phyloP scores from a whole-genome alignment of 2,329 filamentous ascomycete species.

The Phoma sp. region DNA sequence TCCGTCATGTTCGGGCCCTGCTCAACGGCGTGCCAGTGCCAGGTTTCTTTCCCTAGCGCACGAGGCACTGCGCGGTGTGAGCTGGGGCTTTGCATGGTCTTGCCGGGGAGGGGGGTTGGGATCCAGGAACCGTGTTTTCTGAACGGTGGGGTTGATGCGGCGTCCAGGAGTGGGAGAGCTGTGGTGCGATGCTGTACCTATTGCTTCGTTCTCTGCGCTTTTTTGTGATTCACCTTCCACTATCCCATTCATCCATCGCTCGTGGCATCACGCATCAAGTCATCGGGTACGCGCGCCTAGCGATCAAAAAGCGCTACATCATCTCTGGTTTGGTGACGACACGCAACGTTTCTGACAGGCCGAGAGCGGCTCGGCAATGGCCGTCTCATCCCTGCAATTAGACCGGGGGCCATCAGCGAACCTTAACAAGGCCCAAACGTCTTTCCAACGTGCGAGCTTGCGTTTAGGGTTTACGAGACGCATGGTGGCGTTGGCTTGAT shows the following conservation, averaged over 20 bases:
- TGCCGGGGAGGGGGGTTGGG: not conserved
- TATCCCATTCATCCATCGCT: too few relatives aligned
- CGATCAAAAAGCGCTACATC: not conserved
- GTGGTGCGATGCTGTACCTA: too few relatives aligned
- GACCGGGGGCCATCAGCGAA: not conserved
- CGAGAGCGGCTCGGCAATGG: conserved; percentile 9
- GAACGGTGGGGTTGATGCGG: conserved; percentile 5
- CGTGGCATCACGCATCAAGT: not conserved
- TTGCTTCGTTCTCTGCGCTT: too few relatives aligned
- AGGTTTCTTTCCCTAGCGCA: not conserved
- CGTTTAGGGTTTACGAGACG: conserved; percentile 10
- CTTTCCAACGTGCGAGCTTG: conserved; percentile 4
- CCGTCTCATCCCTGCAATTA: not conserved
- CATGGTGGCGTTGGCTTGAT: not conserved
- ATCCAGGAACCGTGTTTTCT: conserved; percentile 7
- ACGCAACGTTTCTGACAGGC: conserved; percentile 8
- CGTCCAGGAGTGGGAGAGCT: not conserved
- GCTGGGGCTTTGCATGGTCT: not conserved
- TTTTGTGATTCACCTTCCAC: too few relatives aligned
- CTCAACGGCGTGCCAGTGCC: not conserved
- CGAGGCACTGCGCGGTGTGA: not conserved
- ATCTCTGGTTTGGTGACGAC: not conserved
- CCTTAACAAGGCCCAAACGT: conserved; percentile 3
- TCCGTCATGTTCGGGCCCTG: too few relatives aligned
- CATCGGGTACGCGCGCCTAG: not conserved